Conservation (phyloP, 192 early-diverging fungal species). For the Umbelopsis vinacea region DNA sequence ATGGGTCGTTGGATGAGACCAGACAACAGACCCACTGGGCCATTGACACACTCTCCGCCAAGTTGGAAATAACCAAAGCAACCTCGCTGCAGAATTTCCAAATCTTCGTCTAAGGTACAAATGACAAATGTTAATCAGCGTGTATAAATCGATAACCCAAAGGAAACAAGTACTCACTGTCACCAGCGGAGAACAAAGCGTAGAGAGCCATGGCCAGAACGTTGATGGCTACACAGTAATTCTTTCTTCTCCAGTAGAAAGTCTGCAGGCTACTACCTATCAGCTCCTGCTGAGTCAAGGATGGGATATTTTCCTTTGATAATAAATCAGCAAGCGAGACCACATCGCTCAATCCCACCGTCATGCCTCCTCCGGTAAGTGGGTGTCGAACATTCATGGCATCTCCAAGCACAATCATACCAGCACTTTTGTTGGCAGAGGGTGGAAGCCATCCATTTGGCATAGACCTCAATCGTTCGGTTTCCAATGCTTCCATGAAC, state of each 20-base stretch:
- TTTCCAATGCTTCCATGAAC: conserved; percentile 73
- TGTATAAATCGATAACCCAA: not conserved
- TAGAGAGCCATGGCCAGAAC: conserved; percentile 94
- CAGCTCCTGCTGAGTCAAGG: conserved; percentile 50
- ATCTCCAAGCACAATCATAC: conserved; percentile 89
- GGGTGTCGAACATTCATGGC: conserved; percentile 97
- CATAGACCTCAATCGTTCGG: conserved; percentile 80
- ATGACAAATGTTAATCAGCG: not conserved
- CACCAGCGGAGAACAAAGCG: conserved; percentile 82
- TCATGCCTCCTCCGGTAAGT: conserved; percentile 96
- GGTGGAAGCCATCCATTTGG: conserved; percentile 92
- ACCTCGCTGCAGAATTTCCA: conserved; percentile 77
- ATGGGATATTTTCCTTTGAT: conserved; percentile 43
- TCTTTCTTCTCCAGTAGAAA: conserved; percentile 80
- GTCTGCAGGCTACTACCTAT: conserved; percentile 60
- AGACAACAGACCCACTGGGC: conserved; percentile 87
- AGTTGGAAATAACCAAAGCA: conserved; percentile 89
- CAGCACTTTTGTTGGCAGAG: conserved; percentile 67
- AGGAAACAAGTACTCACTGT: conserved; percentile 47
- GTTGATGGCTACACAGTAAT: conserved; percentile 79
- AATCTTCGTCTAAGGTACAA: conserved; percentile 69
- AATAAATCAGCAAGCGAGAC: conserved; percentile 73
- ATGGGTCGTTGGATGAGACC: conserved; percentile 76
- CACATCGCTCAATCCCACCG: conserved; percentile 92
- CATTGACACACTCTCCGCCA: conserved; percentile 80